phyloP scores from a whole-genome alignment of 805 yeast species.

The Sungouiella thailandica region DNA sequence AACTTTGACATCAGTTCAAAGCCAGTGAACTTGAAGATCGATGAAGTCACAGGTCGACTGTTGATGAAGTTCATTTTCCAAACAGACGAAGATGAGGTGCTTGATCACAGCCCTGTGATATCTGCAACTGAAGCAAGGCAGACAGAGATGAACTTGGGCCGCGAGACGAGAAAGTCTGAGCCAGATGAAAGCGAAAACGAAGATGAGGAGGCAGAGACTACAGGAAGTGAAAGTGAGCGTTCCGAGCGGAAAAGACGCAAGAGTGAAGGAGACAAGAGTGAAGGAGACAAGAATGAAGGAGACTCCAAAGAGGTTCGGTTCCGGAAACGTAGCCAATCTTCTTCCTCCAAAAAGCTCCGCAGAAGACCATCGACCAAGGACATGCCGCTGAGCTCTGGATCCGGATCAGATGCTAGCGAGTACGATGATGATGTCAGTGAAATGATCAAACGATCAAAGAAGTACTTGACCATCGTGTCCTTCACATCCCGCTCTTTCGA shows the following conservation, averaged over 20 bases:
- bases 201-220: constrained; percentile 13
- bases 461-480: constrained; percentile 61
- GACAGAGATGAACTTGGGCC: background rate
- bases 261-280: background rate
- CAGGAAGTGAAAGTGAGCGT: no score
- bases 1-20: constrained; percentile 31
- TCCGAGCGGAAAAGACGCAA: background rate
- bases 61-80: constrained; percentile 35
- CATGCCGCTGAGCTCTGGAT: constrained; percentile 3
- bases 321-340: background rate
- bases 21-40: constrained; percentile 36
- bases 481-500: constrained; percentile 28
- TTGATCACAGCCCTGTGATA: constrained; percentile 11
- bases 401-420: constrained; percentile 1
- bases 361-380: constrained; percentile 4
- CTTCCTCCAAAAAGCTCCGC: background rate
- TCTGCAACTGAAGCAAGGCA: constrained; percentile 2
- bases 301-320: constrained; percentile 7
- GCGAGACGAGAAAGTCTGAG: background rate
- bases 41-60: constrained; percentile 35
- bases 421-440: constrained; percentile 31
- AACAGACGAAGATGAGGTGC: constrained; percentile 6
- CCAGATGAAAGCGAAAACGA: constrained; percentile 5
- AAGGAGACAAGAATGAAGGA: background rate
- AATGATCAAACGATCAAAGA: constrained; percentile 74